A percentile compares a stretch with the other conserved stretches of the same genome.
phyloP scores from a whole-genome alignment of 257 asterid genomes.

The Solanum lycopersicoides region DNA sequence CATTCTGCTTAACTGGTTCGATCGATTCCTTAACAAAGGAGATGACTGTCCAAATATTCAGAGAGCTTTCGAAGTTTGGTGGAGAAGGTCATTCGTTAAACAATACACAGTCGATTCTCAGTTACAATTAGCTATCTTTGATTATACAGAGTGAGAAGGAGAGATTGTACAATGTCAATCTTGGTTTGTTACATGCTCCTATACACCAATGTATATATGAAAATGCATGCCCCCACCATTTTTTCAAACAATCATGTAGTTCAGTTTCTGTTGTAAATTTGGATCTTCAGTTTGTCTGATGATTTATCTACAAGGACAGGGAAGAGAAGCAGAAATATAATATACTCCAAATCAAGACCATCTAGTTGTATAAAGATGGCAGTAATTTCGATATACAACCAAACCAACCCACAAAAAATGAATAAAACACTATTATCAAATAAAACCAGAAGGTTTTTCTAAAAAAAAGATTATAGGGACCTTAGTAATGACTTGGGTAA shows the following conservation, averaged over 20 bases:
- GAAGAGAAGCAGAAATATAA: neutral
- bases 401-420: neutral
- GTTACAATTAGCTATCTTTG: conserved; percentile 57
- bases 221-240: neutral
- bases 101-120: conserved; percentile 41
- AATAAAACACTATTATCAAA: neutral
- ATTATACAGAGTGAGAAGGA: conserved; percentile 28
- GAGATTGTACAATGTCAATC: neutral
- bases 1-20: conserved; percentile 67
- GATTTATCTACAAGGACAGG: neutral
- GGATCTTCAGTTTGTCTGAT: neutral
- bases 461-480: fast-evolving
- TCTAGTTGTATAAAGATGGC: neutral
- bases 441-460: neutral
- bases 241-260: neutral
- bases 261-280: neutral
- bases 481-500: neutral
- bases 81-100: conserved; percentile 86
- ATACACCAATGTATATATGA: conserved; percentile 6
- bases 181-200: neutral
- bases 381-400: neutral
- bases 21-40: conserved; percentile 71
- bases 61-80: conserved; percentile 87
- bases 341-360: neutral
- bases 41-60: conserved; percentile 92